phyloP scores from a whole-genome alignment of 768 basidiomycete species.

The Tricholoma sp. region DNA sequence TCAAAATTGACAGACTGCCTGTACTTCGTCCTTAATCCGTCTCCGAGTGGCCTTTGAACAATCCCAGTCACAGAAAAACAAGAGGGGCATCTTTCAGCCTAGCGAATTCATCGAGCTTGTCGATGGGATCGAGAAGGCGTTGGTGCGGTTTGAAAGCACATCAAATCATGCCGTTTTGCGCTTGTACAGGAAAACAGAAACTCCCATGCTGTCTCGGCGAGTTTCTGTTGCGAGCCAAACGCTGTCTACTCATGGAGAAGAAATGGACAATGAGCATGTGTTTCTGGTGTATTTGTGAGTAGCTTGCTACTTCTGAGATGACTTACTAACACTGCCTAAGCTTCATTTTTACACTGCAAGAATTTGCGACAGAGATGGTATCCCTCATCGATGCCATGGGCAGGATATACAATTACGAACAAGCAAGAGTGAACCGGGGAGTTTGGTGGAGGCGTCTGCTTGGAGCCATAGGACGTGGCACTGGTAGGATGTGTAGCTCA shows the following conservation, averaged over 20 bases:
- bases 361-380: slow-evolving; percentile 82
- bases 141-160: slow-evolving; percentile 73
- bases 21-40: slow-evolving; percentile 54
- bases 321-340: slow-evolving; percentile 32
- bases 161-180: slow-evolving; percentile 82
- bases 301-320: not conserved
- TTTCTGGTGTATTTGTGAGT: slow-evolving; percentile 91
- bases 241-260: slow-evolving; percentile 14
- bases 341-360: slow-evolving; percentile 95
- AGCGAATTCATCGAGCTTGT: slow-evolving; percentile 64
- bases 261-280: slow-evolving; percentile 58
- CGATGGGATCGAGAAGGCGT: slow-evolving; percentile 61
- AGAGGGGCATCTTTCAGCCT: slow-evolving; percentile 34
- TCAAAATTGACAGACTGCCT: slow-evolving; percentile 42
- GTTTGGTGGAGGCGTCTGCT: slow-evolving; percentile 37
- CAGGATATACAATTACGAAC: slow-evolving; percentile 67
- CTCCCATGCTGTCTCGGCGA: slow-evolving; percentile 17
- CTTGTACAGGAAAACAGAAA: slow-evolving; percentile 56
- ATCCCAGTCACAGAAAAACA: slow-evolving; percentile 26
- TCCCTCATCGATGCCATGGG: slow-evolving; percentile 82
- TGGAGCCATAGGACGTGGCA: slow-evolving; percentile 8
- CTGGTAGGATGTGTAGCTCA: not conserved
- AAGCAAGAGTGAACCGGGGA: slow-evolving; percentile 31
- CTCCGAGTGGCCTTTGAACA: slow-evolving; percentile 63
- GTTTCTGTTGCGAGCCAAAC: slow-evolving; percentile 18